Percentiles rank a stretch among this genome's conserved stretches.
Evolutionary conservation across 768 basidiomycete species (phyloP).

Genomic region (Mycena albidolilacea): DNA sequence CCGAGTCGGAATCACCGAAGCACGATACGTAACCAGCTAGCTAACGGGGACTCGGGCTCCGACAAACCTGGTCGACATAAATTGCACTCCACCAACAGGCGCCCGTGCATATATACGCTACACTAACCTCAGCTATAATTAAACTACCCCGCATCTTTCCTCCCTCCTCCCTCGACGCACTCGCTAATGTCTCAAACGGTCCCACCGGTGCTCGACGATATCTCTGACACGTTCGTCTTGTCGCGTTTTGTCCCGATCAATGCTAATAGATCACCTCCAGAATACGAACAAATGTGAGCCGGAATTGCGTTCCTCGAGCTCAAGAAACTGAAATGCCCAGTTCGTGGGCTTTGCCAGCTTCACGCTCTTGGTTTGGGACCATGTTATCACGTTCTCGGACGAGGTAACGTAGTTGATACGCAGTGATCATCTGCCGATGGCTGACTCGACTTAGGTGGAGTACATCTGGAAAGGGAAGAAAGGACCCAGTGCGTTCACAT

Average conservation of each 20-base stretch:
- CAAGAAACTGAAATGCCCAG: constrained; percentile 35
- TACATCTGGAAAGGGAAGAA: constrained; percentile 53
- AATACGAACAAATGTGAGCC: constrained; percentile 37
- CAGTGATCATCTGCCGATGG: background rate
- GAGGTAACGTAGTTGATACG: constrained; percentile 35
- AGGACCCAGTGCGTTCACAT: constrained; percentile 43
- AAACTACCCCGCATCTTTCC: constrained; percentile 10
- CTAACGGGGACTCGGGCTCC: constrained; percentile 15
- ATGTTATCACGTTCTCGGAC: constrained; percentile 51
- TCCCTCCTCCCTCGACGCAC: background rate
- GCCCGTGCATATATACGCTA: constrained; percentile 19
- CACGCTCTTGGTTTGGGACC: constrained; percentile 54
- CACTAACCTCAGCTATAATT: constrained; percentile 15
- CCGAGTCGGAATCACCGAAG: constrained; percentile 26
- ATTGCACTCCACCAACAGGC: constrained; percentile 24
- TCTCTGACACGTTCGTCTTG: constrained; percentile 35
- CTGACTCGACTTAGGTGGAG: constrained; percentile 41
- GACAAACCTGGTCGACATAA: constrained; percentile 33
- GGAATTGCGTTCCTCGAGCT: background rate
- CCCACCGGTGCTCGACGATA: constrained; percentile 13
- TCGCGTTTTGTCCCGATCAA: background rate
- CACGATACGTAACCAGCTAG: constrained; percentile 19
- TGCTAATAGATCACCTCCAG: constrained; percentile 14
- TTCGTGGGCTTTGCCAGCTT: constrained; percentile 51
- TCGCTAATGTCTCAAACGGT: constrained; percentile 24